A percentile compares a stretch with the other conserved stretches of the same genome.
phyloP scores from a whole-genome alignment of 495 filamentous ascomycete genomes.

The Parachaetomium inaequale region DNA sequence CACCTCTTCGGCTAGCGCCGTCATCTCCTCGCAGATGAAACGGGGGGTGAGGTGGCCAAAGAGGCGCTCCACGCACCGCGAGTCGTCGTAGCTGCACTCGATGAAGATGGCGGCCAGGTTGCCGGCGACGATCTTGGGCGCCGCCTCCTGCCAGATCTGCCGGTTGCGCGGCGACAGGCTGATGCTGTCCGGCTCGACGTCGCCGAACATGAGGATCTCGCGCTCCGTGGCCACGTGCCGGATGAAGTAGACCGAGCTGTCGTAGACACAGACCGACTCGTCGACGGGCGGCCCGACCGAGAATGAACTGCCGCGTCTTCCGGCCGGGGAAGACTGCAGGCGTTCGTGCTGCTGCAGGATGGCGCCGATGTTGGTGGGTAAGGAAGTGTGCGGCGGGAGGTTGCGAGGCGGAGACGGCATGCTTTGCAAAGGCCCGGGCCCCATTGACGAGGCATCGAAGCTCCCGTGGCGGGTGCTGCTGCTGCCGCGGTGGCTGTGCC shows the following conservation, averaged over 20 bases:
- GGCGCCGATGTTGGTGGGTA: conserved; percentile 20
- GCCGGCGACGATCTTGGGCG: conserved; percentile 69
- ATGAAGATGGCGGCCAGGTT: conserved; percentile 79
- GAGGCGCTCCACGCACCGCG: conserved; percentile 65
- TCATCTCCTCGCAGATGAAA: conserved; percentile 74
- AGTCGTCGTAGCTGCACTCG: conserved; percentile 87
- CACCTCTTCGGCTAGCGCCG: conserved; percentile 65
- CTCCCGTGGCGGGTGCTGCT: conserved; percentile 40
- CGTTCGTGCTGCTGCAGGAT: conserved; percentile 27
- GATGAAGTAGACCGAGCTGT: conserved; percentile 91
- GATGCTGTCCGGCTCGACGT: conserved; percentile 87
- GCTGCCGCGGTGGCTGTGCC: conserved; percentile 57
- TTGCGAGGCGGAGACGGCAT: conserved; percentile 20
- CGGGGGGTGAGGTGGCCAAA: conserved; percentile 86
- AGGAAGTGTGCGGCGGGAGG: conserved; percentile 22
- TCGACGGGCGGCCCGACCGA: conserved; percentile 23
- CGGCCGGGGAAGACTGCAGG: conserved; percentile 6
- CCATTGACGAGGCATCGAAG: conserved; percentile 31
- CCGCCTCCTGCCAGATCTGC: conserved; percentile 79
- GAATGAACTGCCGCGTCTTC: conserved; percentile 26
- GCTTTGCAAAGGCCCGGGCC: neutral
- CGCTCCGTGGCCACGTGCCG: conserved; percentile 62
- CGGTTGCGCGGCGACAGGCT: conserved; percentile 76
- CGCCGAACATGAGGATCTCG: conserved; percentile 90
- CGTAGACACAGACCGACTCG: conserved; percentile 58